phyloP scores from a whole-genome alignment of 2,329 filamentous ascomycete genomes.

The Boeremia lycopersici region DNA sequence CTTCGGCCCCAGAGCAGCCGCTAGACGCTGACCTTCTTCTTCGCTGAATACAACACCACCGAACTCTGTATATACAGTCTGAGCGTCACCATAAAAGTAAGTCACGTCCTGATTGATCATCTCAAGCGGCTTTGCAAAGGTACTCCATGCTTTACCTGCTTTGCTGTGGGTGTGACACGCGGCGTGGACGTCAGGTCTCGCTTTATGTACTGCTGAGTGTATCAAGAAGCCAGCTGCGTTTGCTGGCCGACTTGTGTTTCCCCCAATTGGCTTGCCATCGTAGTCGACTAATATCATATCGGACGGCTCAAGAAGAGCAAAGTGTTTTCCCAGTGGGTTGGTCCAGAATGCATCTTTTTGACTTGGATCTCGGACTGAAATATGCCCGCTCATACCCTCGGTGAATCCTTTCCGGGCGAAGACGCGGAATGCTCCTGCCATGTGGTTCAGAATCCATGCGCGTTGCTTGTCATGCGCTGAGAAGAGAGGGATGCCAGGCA shows the following conservation, averaged over 20 bases:
- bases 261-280: slow-evolving; percentile 67
- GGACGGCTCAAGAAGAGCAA: slow-evolving; percentile 66
- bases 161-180: slow-evolving; percentile 73
- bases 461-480: slow-evolving; percentile 62
- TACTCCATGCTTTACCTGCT: slow-evolving; percentile 70
- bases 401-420: slow-evolving; percentile 70
- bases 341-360: slow-evolving; percentile 70
- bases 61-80: slow-evolving; percentile 69
- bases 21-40: slow-evolving; percentile 70
- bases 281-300: slow-evolving; percentile 72
- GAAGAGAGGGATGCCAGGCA: slow-evolving; percentile 63
- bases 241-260: slow-evolving; percentile 63
- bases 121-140: slow-evolving; percentile 68
- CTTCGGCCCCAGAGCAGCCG: slow-evolving; percentile 65
- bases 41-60: slow-evolving; percentile 67
- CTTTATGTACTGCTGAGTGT: slow-evolving; percentile 71
- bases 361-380: slow-evolving; percentile 70
- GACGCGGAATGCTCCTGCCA: slow-evolving; percentile 70
- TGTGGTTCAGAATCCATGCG: slow-evolving; percentile 68
- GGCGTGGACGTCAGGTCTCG: slow-evolving; percentile 67
- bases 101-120: slow-evolving; percentile 74
- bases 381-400: slow-evolving; percentile 73
- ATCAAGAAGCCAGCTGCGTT: slow-evolving; percentile 75
- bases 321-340: slow-evolving; percentile 69
- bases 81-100: slow-evolving; percentile 66